Percentiles rank a stretch among this genome's conserved stretches.
phyloP scores from a whole-genome alignment of 805 yeast species.

The Clavispora phyllophila region DNA sequence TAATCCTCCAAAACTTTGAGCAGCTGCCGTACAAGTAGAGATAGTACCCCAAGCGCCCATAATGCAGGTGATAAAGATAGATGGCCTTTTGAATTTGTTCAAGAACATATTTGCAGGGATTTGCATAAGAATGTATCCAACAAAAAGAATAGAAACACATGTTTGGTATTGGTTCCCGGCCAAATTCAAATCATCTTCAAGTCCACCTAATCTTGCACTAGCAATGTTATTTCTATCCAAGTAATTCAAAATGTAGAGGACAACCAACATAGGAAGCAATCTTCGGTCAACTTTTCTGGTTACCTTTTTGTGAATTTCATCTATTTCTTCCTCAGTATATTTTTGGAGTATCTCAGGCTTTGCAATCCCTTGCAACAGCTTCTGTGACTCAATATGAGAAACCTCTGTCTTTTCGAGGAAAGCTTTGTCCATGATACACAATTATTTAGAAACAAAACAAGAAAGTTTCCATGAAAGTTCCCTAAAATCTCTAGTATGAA shows the following conservation, averaged over 20 bases:
- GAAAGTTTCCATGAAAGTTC: too few species aligned
- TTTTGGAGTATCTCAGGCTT: slow-evolving; percentile 29
- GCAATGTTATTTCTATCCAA: slow-evolving; percentile 52
- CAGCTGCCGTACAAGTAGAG: slow-evolving; percentile 46
- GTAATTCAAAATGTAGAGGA: slow-evolving; percentile 48
- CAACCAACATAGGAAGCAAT: slow-evolving; percentile 45
- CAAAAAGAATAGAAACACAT: slow-evolving; percentile 47
- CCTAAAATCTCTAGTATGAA: not conserved
- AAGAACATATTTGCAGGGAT: slow-evolving; percentile 46
- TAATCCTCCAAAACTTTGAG: slow-evolving; percentile 39
- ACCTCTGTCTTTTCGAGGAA: slow-evolving; percentile 6
- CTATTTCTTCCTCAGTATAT: slow-evolving; percentile 39
- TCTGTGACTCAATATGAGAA: slow-evolving; percentile 7
- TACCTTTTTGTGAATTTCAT: slow-evolving; percentile 36
- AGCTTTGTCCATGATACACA: not conserved
- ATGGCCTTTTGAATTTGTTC: slow-evolving; percentile 45
- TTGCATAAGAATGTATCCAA: slow-evolving; percentile 46
- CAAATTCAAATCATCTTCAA: slow-evolving; percentile 39
- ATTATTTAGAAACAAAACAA: too few species aligned
- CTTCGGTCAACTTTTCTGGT: slow-evolving; percentile 45
- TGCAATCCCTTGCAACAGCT: not conserved
- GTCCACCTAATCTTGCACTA: slow-evolving; percentile 48
- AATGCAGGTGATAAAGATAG: slow-evolving; percentile 43
- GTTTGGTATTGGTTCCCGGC: slow-evolving; percentile 44
- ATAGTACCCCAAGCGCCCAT: slow-evolving; percentile 50